Conservation (phyloP, 352 stramenopile species). For the Pythium rishiriense region DNA sequence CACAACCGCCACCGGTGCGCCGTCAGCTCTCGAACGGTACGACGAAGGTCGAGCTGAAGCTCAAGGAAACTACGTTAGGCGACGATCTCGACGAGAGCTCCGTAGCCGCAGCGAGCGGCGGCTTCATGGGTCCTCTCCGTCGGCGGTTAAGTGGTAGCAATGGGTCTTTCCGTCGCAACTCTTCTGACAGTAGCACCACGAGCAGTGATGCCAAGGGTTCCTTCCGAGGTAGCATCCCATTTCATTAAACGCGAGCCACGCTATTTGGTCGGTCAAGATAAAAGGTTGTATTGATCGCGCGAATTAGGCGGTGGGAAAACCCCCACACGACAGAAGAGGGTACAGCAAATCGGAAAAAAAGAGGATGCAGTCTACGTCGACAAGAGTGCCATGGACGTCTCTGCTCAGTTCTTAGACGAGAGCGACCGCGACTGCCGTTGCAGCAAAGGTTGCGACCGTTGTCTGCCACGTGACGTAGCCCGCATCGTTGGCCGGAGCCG, state of each 20-base stretch:
- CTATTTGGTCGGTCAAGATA: background rate
- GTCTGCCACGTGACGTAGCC: slow-evolving; percentile 19
- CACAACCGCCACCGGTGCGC: slow-evolving; percentile 15
- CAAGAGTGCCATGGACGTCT: background rate
- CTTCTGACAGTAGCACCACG: background rate
- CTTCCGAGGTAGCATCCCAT: background rate
- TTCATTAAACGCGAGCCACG: background rate
- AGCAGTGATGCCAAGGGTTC: background rate
- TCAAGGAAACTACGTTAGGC: slow-evolving; percentile 57
- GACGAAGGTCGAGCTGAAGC: slow-evolving; percentile 51
- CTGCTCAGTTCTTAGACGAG: slow-evolving; percentile 20
- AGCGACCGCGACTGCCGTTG: slow-evolving; percentile 11
- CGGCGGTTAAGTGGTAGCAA: slow-evolving; percentile 5
- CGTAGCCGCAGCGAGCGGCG: background rate
- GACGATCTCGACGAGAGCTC: slow-evolving; percentile 38
- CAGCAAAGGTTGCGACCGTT: slow-evolving; percentile 16
- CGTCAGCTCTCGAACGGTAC: slow-evolving; percentile 26
- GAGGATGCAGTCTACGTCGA: slow-evolving; percentile 12
- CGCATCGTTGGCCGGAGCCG: background rate
- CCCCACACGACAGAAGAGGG: background rate
- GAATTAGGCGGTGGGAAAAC: background rate
- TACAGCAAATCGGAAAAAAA: background rate
- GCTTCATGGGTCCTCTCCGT: slow-evolving; percentile 13
- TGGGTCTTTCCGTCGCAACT: background rate
- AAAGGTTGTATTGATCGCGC: background rate